A percentile compares a stretch with the other conserved stretches of the same genome.
Conservation (phyloP, 257 asterid species). For the Salvia splendens region DNA sequence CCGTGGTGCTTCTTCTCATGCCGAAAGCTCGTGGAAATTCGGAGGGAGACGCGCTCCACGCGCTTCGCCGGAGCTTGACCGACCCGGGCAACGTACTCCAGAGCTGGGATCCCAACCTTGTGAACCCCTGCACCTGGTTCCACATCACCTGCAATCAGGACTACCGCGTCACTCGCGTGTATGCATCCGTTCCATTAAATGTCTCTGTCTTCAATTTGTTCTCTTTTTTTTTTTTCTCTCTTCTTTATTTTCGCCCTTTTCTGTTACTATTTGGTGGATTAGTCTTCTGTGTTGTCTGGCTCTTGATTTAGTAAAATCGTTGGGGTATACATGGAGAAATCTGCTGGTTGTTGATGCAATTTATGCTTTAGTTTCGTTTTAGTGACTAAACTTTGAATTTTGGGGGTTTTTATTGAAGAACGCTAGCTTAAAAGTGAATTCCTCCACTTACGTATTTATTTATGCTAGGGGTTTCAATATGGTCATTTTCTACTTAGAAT, state of each 20-base stretch:
- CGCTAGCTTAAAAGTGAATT: background rate
- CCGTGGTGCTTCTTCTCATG: conserved; percentile 26
- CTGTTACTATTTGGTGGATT: conserved; percentile 3
- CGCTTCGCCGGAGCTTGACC: conserved; percentile 54
- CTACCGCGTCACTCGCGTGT: conserved; percentile 66
- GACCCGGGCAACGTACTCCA: conserved; percentile 59
- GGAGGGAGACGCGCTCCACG: conserved; percentile 63
- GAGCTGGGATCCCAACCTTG: conserved; percentile 74
- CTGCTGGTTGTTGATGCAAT: background rate
- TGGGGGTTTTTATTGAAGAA: conserved; percentile 15
- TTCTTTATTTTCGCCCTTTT: background rate
- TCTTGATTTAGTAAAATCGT: background rate
- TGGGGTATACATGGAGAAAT: background rate
- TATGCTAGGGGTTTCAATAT: no score
- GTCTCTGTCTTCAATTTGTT: background rate
- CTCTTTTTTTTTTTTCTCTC: no score
- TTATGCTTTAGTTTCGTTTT: background rate
- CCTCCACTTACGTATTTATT: no score
- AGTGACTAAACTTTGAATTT: conserved; percentile 1
- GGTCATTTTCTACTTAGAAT: no score
- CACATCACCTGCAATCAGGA: conserved; percentile 64
- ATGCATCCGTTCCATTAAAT: conserved; percentile 33
- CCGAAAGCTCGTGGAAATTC: conserved; percentile 47
- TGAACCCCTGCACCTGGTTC: conserved; percentile 64
- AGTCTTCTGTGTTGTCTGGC: background rate